Percentiles rank a stretch among this genome's conserved stretches.
phyloP scores from a whole-genome alignment of 768 basidiomycete species.

The Serendipita indica region DNA sequence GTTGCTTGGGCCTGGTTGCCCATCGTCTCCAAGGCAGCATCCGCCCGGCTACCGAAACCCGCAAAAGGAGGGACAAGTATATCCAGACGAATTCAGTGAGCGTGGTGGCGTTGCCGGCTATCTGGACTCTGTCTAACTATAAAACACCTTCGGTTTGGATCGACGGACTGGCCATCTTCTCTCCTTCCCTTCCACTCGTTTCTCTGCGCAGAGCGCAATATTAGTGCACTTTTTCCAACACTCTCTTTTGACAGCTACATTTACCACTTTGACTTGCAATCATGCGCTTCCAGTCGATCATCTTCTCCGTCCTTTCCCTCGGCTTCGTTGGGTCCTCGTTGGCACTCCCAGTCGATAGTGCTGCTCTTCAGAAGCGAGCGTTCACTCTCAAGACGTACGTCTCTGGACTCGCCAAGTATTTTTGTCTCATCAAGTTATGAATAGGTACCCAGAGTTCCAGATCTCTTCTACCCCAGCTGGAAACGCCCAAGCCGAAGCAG shows the following conservation, averaged over 20 bases:
- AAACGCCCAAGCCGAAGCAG: constrained; percentile 24
- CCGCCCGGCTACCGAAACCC: neutral
- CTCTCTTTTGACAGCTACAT: neutral
- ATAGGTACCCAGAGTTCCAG: constrained; percentile 29
- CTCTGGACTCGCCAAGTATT: neutral
- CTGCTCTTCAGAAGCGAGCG: neutral
- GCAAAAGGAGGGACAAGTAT: neutral
- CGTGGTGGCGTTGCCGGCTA: neutral
- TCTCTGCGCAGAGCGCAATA: neutral
- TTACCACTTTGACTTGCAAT: neutral
- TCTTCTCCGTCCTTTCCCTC: neutral
- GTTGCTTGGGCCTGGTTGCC: too few relatives aligned
- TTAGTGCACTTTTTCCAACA: neutral
- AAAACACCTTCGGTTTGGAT: neutral
- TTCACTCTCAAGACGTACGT: neutral
- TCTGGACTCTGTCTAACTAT: neutral
- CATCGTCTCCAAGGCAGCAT: neutral
- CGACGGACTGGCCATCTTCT: neutral
- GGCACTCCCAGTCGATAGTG: neutral
- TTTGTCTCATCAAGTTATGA: neutral
- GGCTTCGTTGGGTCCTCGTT: neutral
- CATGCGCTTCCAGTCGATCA: neutral
- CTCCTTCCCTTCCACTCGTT: neutral
- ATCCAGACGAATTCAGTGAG: neutral
- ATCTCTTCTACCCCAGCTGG: constrained; percentile 28